Conservation (phyloP, 2,329 filamentous ascomycete species). For the Phyllachora maydis region DNA sequence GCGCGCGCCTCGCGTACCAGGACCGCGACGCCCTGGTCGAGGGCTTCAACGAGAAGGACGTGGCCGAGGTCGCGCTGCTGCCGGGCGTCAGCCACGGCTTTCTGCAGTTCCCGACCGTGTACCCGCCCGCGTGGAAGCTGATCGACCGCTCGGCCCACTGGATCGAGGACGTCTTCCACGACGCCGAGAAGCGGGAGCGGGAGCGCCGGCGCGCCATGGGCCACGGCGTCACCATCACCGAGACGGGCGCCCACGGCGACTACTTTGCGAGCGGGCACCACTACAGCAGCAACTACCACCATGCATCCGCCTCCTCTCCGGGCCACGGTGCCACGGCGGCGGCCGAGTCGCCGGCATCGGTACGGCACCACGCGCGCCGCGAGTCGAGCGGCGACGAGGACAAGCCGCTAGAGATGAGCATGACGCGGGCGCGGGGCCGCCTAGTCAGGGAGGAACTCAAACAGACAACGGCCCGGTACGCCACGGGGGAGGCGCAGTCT, state of each 20-base stretch:
- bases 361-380: slow-evolving; percentile 21
- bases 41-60: slow-evolving; percentile 51
- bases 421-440: slow-evolving; percentile 22
- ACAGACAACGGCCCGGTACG: too few relatives aligned
- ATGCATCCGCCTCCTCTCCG: too few relatives aligned
- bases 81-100: slow-evolving; percentile 89
- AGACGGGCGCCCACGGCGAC: too few relatives aligned
- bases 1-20: slow-evolving; percentile 27
- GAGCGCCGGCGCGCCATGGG: slow-evolving; percentile 8
- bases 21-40: slow-evolving; percentile 19
- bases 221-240: too few relatives aligned
- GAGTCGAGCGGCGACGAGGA: slow-evolving; percentile 66
- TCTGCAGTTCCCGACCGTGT: slow-evolving; percentile 72
- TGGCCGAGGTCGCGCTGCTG: slow-evolving; percentile 65
- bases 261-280: too few relatives aligned
- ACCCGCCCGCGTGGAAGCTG: slow-evolving; percentile 77
- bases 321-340: slow-evolving; percentile 2
- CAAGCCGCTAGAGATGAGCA: slow-evolving; percentile 59
- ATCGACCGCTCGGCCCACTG: slow-evolving; percentile 61
- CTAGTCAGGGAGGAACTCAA: slow-evolving; percentile 5
- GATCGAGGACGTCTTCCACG: slow-evolving; percentile 59
- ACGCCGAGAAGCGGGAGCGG: slow-evolving; percentile 20
- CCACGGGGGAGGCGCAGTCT: too few relatives aligned
- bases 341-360: slow-evolving; percentile 1
- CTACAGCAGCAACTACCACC: too few relatives aligned